Conservation (phyloP, 1,139 yeast species). For the Pichia sp. region DNA sequence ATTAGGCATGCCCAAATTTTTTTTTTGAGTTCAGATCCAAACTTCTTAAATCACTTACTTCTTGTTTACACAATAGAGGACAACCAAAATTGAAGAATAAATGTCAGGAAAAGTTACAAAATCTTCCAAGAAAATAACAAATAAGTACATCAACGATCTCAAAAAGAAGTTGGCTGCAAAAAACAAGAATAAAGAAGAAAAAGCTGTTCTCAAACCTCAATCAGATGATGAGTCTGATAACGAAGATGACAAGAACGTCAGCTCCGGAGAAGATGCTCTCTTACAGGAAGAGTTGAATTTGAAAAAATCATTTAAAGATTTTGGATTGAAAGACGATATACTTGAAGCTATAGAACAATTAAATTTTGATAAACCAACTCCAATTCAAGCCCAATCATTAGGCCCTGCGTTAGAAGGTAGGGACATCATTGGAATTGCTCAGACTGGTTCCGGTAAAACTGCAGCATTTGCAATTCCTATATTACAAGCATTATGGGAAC, state of each 20-base stretch:
- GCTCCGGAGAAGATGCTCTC: constrained; percentile 6
- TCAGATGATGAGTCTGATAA: constrained; percentile 13
- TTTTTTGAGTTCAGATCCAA: neutral
- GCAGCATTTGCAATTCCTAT: constrained; percentile 89
- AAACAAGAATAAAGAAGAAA: constrained; percentile 13
- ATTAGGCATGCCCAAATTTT: neutral
- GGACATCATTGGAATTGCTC: constrained; percentile 76
- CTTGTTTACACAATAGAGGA: too few species aligned
- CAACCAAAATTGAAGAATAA: neutral
- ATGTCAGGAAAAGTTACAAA: constrained; percentile 8
- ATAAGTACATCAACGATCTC: constrained; percentile 18
- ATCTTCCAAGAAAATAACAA: constrained; percentile 13
- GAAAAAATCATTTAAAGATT: constrained; percentile 35
- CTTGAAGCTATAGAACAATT: constrained; percentile 68
- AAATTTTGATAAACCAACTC: constrained; percentile 69
- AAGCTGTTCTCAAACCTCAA: constrained; percentile 16
- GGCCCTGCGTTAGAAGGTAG: constrained; percentile 88
- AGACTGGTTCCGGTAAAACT: constrained; percentile 80
- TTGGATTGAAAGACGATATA: constrained; percentile 71
- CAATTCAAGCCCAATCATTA: constrained; percentile 85
- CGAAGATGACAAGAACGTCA: constrained; percentile 5
- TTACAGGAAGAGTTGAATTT: constrained; percentile 30
- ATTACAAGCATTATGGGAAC: constrained; percentile 81
- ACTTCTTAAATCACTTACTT: too few species aligned
- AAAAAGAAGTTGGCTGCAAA: constrained; percentile 18